Evolutionary conservation across 2,329 filamentous ascomycete genomes (phyloP), one percentile per base, ranked within the genome.

Genomic region (Arthrobotrys sphaeroides): DNA sequence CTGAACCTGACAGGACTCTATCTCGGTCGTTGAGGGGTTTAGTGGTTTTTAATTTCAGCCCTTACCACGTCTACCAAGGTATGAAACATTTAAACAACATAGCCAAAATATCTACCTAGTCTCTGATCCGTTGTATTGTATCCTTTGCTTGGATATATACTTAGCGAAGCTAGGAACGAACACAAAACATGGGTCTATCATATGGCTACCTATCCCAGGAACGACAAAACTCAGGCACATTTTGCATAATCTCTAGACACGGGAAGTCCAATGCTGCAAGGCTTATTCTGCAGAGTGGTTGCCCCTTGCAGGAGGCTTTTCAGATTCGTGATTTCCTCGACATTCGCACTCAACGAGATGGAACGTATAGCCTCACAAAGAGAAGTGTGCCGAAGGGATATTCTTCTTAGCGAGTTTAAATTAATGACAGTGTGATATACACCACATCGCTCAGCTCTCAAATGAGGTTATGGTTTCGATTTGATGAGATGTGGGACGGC

Each of bases 231-330:
- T 55, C 40, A 47, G 45, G 55, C 33, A 60, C 36, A 45, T 13
- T 38, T n/a, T 42, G 22, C 45, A 24, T 55, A n/a, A 18, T 36
- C 18, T 38, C 24, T 70, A 22, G 45, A 55, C 66, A 57, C 26
- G 59, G 49, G 33, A 66, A 60, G 38, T 36, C 20, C 49, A 33
- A 64, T 38, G 20, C 45, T 20, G 43, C 36, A 62, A 62, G 69
- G 55, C 69, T 67, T 49, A 62, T 47, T 40, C 22, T 38, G 20
- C 42, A 53, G 26, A 45, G 26, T 28, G 6, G 24, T 61, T 74
- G 53, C 69, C 69, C 69, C 69, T 74, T 74, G 69, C 69, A 68
- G 31, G 53, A 55, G 62, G 69, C 55, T 66, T 66, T 73, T 53
- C 28, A 24, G 43, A 9, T 49, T 38, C 26, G 36, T 24, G n/a